phyloP scores from a whole-genome alignment of 768 basidiomycete species.

The Sarcomyxa edulis region DNA sequence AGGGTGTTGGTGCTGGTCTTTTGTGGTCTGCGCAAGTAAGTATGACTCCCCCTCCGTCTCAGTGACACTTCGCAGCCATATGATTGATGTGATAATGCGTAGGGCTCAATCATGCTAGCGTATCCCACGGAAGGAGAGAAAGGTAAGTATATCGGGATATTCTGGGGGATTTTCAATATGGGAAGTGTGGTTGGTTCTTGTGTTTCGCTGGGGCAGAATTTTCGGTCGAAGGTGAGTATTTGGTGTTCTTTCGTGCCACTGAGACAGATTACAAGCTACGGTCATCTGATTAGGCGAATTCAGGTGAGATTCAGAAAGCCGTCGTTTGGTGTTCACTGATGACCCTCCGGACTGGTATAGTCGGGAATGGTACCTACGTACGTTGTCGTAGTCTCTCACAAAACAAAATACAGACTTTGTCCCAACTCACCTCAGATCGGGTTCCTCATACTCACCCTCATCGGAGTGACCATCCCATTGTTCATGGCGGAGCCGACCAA shows the following conservation, averaged over 20 bases:
- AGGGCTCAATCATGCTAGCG: conserved; percentile 80
- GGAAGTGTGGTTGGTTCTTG: conserved; percentile 76
- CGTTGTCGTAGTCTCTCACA: conserved; percentile 17
- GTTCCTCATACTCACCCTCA: conserved; percentile 67
- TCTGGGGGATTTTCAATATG: conserved; percentile 83
- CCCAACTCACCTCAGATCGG: conserved; percentile 48
- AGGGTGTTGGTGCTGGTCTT: conserved; percentile 66
- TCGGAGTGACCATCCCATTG: conserved; percentile 63
- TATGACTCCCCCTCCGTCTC: neutral
- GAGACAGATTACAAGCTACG: neutral
- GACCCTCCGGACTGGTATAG: conserved; percentile 23
- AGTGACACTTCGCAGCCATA: conserved; percentile 9
- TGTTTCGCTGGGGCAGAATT: conserved; percentile 70
- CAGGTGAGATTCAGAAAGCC: conserved; percentile 10
- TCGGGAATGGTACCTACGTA: conserved; percentile 74
- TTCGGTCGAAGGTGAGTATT: conserved; percentile 47
- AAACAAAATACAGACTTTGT: conserved; percentile 2
- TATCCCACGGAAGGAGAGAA: conserved; percentile 81
- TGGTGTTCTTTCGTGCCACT: conserved; percentile 4
- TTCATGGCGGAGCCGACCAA: conserved; percentile 68
- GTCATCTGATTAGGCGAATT: conserved; percentile 9
- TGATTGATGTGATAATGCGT: conserved; percentile 76
- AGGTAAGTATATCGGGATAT: conserved; percentile 70
- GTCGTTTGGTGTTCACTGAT: conserved; percentile 2
- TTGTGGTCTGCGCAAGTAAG: conserved; percentile 74